Conservation (phyloP, 2,329 filamentous ascomycete genomes). For the Aspergillus hiratsukae region DNA sequence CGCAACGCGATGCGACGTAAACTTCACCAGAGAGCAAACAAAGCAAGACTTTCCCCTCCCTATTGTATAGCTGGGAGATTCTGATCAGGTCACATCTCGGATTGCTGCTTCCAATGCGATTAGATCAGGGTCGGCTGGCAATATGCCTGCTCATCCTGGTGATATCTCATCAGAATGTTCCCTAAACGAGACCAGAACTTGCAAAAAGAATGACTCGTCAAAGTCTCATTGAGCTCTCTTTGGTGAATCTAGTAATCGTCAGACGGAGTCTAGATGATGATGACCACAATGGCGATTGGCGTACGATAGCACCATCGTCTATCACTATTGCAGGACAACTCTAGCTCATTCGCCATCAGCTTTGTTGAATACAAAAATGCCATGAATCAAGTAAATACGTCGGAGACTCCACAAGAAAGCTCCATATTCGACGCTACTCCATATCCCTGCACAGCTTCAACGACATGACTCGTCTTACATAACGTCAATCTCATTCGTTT, state of each 20-base stretch:
- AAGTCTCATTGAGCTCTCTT: neutral
- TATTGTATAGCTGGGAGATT: neutral
- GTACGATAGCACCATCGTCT: neutral
- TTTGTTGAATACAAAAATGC: neutral
- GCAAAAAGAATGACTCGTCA: too few species aligned
- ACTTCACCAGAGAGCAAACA: neutral
- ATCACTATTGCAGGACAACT: neutral
- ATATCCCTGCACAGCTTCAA: neutral
- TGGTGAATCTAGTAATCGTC: neutral
- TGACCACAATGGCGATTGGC: neutral
- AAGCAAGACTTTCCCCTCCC: neutral
- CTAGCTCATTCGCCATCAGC: neutral
- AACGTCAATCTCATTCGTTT: slow-evolving; percentile 19
- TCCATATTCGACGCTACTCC: neutral
- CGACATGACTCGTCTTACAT: slow-evolving; percentile 14
- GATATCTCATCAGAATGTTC: neutral
- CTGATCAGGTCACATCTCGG: too few species aligned
- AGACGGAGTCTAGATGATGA: neutral
- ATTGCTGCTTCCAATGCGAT: neutral
- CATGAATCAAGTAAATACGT: neutral
- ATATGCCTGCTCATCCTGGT: neutral
- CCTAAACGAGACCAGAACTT: neutral
- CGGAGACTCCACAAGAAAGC: neutral
- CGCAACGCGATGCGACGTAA: slow-evolving; percentile 4
- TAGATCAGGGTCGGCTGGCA: neutral